Percentiles rank a stretch among this genome's conserved stretches.
These are phyloP conservation scores for Petunia axillaris DNA, from an alignment of 257 asterid genomes.

Conservation along the genomic window DNA sequence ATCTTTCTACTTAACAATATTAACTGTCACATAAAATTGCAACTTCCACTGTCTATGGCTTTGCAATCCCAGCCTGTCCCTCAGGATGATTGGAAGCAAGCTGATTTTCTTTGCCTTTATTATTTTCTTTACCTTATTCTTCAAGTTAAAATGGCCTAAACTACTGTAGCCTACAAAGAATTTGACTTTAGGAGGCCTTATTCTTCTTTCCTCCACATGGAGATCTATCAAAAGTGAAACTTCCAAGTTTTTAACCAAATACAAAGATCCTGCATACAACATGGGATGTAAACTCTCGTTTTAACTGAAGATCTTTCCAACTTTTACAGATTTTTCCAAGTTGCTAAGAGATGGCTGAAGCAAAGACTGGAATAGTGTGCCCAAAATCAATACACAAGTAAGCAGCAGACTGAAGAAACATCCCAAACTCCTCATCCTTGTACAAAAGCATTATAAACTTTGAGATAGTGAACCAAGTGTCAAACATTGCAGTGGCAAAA, in stretches of 20 bases:
- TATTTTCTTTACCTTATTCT: too few relatives aligned
- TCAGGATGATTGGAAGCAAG: too few relatives aligned
- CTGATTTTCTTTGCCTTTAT: too few relatives aligned
- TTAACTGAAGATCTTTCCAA: neutral
- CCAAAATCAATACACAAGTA: neutral
- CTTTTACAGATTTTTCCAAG: neutral
- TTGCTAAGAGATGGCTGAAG: neutral
- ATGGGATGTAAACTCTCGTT: neutral
- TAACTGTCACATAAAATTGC: too few relatives aligned
- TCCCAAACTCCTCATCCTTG: neutral
- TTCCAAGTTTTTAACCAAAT: neutral
- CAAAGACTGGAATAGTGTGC: neutral
- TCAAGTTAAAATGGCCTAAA: neutral
- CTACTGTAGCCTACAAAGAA: neutral
- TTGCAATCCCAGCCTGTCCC: too few relatives aligned
- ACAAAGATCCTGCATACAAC: neutral
- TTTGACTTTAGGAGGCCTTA: neutral
- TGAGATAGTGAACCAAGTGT: neutral
- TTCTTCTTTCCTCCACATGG: constrained; percentile 12
- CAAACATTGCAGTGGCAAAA: neutral
- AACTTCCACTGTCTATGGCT: too few relatives aligned
- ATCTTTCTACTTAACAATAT: too few relatives aligned
- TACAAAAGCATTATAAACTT: neutral
- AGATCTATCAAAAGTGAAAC: constrained; percentile 3
- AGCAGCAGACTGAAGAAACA: neutral